A percentile compares a stretch with the other conserved stretches of the same genome.
phyloP scores from a whole-genome alignment of 495 filamentous ascomycete species.

The Rhypophila decipiens region DNA sequence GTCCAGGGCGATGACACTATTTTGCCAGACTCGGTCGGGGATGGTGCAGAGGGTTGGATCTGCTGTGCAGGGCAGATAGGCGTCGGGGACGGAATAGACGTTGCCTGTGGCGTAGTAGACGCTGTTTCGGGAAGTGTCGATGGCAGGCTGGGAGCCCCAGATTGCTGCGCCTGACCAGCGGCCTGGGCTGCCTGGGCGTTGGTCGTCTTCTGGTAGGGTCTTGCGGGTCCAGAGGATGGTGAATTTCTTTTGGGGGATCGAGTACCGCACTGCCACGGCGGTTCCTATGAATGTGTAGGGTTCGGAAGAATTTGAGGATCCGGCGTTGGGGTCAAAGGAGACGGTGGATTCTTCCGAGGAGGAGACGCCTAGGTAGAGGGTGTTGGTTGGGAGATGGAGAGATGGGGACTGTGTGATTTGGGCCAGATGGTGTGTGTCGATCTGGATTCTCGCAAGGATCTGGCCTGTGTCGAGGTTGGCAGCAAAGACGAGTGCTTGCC shows the following conservation, averaged over 20 bases:
- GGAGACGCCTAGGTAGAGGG: slow-evolving; percentile 24
- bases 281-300: slow-evolving; percentile 29
- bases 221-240: slow-evolving; percentile 21
- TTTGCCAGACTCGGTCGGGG: slow-evolving; percentile 22
- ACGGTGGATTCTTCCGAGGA: slow-evolving; percentile 20
- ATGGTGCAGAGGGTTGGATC: slow-evolving; percentile 3
- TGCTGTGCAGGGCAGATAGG: slow-evolving; percentile 14
- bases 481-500: slow-evolving; percentile 28
- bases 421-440: slow-evolving; percentile 26
- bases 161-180: slow-evolving; percentile 28
- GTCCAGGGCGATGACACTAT: slow-evolving; percentile 29
- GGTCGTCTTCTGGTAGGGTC: slow-evolving; percentile 20
- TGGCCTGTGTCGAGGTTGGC: slow-evolving; percentile 21
- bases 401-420: slow-evolving; percentile 24
- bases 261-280: slow-evolving; percentile 23
- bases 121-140: slow-evolving; percentile 23
- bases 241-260: slow-evolving; percentile 9
- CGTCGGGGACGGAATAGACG: slow-evolving; percentile 20
- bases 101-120: slow-evolving; percentile 37
- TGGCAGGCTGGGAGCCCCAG: slow-evolving; percentile 36
- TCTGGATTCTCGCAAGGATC: slow-evolving; percentile 17
- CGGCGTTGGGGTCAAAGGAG: not conserved
- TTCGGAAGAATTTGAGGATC: too few relatives aligned
- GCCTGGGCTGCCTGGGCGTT: not conserved
- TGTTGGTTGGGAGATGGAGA: slow-evolving; percentile 19